Base-by-base conservation (phyloP, 805 yeast genomes). In the Candida chauliodis region DNA sequence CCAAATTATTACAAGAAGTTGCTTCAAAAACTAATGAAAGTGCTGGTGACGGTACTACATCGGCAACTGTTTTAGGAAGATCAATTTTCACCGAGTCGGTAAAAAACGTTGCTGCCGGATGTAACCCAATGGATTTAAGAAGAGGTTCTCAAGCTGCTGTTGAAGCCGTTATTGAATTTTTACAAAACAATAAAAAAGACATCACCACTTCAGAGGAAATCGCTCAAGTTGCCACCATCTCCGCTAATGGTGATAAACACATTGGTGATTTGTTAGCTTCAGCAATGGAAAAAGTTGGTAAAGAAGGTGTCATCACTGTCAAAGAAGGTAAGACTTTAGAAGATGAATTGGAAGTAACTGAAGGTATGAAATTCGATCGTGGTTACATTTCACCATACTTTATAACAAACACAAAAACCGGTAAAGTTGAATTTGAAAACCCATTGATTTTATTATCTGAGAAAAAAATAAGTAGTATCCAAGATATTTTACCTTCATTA, bases 41-140 rank as follows among this genome's bases (percentile, higher is more conserved):
- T 53, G 97, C 98, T 45, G 99, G 99, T 69, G 99, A 91, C 57
- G 99, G 99, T 67, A 91, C 99, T 48, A 91, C 99, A 26, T 84
- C 95, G 31, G 97, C 98, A 52, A 93, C 98, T 34, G 95, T 91
- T 39, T 75, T 91, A 52, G 98, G 97, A 51, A 85, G 95, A 66
- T 84, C 96, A 42, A 91, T 91, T 52, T 87, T 91, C 73, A 82
- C 95, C 44, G 97, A 93, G 69, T 79, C 95, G 21, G 95, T 91
- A 45, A 89, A 88, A 76, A 88, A 88, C 58, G 99, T 93, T 31
- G 97, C 98, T 45, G 96, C 98, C 41, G 99, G 99, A 45, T 90
- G 96, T 69, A 93, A 91, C 74, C 98, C 99, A 54, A 90, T 89
- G 93, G 98, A 91, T 57, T 76, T 91, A 59, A 86, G 98, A 78